Evolutionary conservation across 768 basidiomycete genomes (phyloP).

Genomic region (Mycena amicta): DNA sequence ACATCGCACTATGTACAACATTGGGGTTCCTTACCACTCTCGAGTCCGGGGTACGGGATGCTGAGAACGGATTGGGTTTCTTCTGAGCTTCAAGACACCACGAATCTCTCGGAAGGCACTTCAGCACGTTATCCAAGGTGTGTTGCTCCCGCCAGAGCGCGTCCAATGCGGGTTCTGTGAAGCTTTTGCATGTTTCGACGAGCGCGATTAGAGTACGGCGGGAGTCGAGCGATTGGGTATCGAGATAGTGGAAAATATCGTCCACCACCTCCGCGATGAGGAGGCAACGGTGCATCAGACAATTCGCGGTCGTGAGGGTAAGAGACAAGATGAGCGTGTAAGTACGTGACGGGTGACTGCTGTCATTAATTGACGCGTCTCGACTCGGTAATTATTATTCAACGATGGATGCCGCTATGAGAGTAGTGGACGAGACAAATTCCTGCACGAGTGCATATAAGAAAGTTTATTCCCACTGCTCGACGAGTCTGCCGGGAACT

Average conservation of each 20-base stretch:
- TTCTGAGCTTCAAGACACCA: too few species aligned
- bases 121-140: not conserved
- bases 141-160: not conserved
- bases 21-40: too few species aligned
- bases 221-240: not conserved
- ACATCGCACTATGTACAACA: too few species aligned
- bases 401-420: not conserved
- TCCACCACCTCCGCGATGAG: not conserved
- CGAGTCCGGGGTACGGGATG: too few species aligned
- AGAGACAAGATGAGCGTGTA: too few species aligned
- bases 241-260: not conserved
- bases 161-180: not conserved
- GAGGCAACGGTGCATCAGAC: not conserved
- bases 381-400: not conserved
- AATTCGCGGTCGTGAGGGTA: too few species aligned
- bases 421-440: not conserved
- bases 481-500: not conserved
- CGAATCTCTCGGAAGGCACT: not conserved
- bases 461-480: not conserved
- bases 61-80: too few species aligned
- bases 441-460: not conserved
- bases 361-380: not conserved
- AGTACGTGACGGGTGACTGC: not conserved
- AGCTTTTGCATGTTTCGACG: not conserved
- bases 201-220: not conserved